A percentile compares a stretch with the other conserved stretches of the same genome.
Evolutionary conservation across 2,329 filamentous ascomycete genomes (phyloP).

Genomic region (Ophiocordyceps camponoti-leonardi): DNA sequence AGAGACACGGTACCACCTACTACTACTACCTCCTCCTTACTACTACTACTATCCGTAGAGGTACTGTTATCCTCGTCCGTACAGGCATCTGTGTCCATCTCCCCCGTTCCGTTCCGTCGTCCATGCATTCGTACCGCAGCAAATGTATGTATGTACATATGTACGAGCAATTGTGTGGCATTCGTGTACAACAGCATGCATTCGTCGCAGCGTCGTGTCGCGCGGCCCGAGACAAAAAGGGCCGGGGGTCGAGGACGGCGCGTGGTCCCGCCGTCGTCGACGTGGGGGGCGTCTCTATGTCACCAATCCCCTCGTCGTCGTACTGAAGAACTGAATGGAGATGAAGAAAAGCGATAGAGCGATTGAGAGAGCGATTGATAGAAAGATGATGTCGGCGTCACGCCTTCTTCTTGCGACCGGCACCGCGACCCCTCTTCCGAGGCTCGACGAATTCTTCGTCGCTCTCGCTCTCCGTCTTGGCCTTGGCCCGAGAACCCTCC

Average conservation of each 20-base stretch:
- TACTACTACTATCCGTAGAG: not conserved
- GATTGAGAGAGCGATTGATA: no score
- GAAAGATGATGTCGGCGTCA: not conserved
- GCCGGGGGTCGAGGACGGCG: not conserved
- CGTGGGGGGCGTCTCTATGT: conserved; percentile 1
- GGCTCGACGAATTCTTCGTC: conserved; percentile 30
- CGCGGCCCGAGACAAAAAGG: not conserved
- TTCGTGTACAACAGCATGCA: not conserved
- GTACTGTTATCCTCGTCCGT: not conserved
- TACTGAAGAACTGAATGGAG: no score
- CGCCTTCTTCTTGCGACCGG: conserved; percentile 31
- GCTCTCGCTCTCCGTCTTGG: conserved; percentile 34
- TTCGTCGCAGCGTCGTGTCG: not conserved
- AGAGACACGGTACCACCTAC: not conserved
- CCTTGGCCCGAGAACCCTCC: conserved; percentile 20
- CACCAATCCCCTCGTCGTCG: no score
- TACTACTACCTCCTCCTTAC: not conserved
- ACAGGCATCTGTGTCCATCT: not conserved
- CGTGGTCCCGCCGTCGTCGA: not conserved
- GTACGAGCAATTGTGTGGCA: not conserved
- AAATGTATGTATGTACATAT: not conserved
- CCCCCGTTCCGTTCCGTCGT: not conserved
- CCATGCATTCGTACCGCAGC: not conserved
- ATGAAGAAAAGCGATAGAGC: no score
- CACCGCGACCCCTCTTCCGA: conserved; percentile 28